Evolutionary conservation across 2,329 filamentous ascomycete species (phyloP).

Genomic region (Dendrostoma leiphaemia): DNA sequence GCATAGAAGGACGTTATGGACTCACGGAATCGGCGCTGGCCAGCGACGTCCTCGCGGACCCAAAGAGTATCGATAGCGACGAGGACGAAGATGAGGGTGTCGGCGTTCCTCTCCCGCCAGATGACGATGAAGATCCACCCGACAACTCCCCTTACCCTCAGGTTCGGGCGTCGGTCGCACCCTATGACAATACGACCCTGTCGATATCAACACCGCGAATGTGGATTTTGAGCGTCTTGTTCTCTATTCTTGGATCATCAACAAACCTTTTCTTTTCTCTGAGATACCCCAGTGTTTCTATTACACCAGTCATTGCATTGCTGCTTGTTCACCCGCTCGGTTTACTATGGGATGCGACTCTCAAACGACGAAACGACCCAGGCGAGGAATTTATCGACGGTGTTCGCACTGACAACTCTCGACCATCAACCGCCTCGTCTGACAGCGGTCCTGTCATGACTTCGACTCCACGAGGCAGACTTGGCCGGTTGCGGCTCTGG

Average conservation of each 20-base stretch:
- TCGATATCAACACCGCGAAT: conserved; percentile 86
- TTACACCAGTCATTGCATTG: conserved; percentile 84
- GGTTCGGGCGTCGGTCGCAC: conserved; percentile 75
- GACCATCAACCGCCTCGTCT: conserved; percentile 15
- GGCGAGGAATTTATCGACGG: conserved; percentile 47
- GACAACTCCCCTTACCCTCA: conserved; percentile 77
- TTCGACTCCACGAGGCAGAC: conserved; percentile 20
- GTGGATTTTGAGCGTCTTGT: conserved; percentile 79
- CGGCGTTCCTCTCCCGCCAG: conserved; percentile 34
- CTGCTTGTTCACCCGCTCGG: conserved; percentile 83
- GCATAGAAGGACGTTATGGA: conserved; percentile 53
- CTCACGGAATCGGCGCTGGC: conserved; percentile 47
- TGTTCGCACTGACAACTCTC: conserved; percentile 24
- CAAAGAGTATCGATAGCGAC: conserved; percentile 35
- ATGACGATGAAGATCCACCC: conserved; percentile 49
- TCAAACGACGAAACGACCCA: conserved; percentile 63
- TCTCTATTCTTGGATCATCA: conserved; percentile 77
- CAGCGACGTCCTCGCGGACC: conserved; percentile 42
- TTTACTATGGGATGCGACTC: conserved; percentile 70
- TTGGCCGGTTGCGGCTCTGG: conserved; percentile 63
- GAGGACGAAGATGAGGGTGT: conserved; percentile 28
- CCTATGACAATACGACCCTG: conserved; percentile 71
- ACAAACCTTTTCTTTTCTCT: conserved; percentile 88
- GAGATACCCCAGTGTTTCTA: conserved; percentile 85
- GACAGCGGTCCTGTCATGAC: conserved; percentile 9